Conservation (phyloP, 148 eudicot species). For the Amaranthus hypochondriacus region DNA sequence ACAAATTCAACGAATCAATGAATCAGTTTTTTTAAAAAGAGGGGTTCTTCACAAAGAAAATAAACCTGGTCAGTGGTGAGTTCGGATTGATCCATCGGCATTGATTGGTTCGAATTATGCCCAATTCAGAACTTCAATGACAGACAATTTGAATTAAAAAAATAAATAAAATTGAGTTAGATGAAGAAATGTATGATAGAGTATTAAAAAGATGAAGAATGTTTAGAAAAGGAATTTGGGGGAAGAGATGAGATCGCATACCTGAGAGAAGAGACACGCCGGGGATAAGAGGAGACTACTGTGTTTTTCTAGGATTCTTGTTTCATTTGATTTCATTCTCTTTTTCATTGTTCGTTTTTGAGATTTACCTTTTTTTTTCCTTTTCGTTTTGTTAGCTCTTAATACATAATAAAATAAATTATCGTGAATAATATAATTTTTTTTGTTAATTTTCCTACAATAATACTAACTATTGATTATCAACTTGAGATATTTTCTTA, state of each 20-base stretch:
- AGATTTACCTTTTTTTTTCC: neutral
- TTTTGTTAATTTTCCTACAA: too few species aligned
- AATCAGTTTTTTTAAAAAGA: neutral
- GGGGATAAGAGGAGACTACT: neutral
- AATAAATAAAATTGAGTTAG: neutral
- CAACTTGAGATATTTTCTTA: too few species aligned
- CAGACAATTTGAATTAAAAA: neutral
- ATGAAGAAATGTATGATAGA: too few species aligned
- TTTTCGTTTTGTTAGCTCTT: neutral
- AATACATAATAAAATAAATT: too few species aligned
- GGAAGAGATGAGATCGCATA: slow-evolving; percentile 13
- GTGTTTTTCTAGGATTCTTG: slow-evolving; percentile 4
- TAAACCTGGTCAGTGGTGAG: slow-evolving; percentile 47
- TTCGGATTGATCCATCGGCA: slow-evolving; percentile 54
- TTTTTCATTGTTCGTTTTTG: too few species aligned
- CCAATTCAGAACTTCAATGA: neutral
- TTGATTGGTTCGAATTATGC: slow-evolving; percentile 21
- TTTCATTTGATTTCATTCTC: neutral
- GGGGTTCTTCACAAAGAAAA: neutral
- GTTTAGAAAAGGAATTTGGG: too few species aligned
- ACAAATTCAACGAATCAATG: slow-evolving; percentile 6
- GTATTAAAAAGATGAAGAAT: neutral
- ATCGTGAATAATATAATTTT: too few species aligned
- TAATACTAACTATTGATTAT: too few species aligned
- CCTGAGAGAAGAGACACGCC: neutral